phyloP scores from a whole-genome alignment of 306 rosid species.

The Vigna radiata region DNA sequence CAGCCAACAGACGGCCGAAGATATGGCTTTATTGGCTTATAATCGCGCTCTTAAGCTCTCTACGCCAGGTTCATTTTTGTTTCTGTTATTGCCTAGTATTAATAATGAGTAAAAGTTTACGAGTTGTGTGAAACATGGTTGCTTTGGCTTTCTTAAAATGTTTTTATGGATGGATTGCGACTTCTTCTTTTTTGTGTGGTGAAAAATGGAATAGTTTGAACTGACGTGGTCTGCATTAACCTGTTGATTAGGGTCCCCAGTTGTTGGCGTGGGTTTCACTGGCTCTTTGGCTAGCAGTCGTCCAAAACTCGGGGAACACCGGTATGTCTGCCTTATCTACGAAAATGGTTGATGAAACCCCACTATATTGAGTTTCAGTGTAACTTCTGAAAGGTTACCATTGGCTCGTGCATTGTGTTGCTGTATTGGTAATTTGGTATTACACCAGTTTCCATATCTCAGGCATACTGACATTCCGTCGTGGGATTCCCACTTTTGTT shows the following conservation, averaged over 20 bases:
- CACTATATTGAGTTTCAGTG: conserved; percentile 11
- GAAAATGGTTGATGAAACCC: conserved; percentile 15
- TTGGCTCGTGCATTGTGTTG: background rate
- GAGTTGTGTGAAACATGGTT: background rate
- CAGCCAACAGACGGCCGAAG: conserved; percentile 71
- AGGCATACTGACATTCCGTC: background rate
- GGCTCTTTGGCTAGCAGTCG: conserved; percentile 70
- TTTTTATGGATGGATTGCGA: conserved; percentile 7
- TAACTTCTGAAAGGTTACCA: conserved; percentile 10
- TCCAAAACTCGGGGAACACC: conserved; percentile 86
- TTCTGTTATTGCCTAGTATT: background rate
- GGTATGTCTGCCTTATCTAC: conserved; percentile 55
- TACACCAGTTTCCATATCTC: background rate
- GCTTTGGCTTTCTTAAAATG: conserved; percentile 23
- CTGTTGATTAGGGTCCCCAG: conserved; percentile 70
- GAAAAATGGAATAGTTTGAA: conserved; percentile 11
- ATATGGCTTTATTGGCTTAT: conserved; percentile 85
- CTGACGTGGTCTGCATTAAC: conserved; percentile 35
- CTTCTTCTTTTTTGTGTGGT: background rate
- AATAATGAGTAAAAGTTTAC: background rate
- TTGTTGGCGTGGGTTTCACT: conserved; percentile 90
- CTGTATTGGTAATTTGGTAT: background rate
- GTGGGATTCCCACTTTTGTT: conserved; percentile 3
- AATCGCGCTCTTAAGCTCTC: conserved; percentile 97
- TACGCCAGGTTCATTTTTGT: conserved; percentile 60